Evolutionary conservation across 2,329 filamentous ascomycete genomes (phyloP).

Genomic region (Ophiostoma ulmi): DNA sequence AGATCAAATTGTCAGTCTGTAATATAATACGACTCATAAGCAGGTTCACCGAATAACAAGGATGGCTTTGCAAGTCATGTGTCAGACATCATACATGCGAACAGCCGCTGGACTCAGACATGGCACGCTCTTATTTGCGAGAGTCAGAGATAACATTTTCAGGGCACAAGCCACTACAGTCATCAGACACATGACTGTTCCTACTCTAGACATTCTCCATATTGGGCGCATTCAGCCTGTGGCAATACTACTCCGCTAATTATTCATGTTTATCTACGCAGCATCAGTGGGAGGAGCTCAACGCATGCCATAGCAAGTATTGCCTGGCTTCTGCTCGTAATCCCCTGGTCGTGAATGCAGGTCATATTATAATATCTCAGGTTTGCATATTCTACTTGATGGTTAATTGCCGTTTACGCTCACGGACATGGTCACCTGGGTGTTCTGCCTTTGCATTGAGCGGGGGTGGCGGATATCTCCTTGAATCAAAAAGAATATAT

Average conservation of each 20-base stretch:
- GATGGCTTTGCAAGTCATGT: neutral
- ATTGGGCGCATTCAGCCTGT: neutral
- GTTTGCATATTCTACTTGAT: neutral
- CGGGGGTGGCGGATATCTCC: constrained; percentile 15
- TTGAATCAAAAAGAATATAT: neutral
- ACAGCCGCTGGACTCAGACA: neutral
- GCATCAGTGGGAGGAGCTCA: neutral
- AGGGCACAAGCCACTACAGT: constrained; percentile 1
- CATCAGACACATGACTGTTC: constrained; percentile 5
- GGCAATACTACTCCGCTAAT: neutral
- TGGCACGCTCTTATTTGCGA: neutral
- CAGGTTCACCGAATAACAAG: neutral
- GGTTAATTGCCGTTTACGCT: neutral
- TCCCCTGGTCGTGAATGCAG: neutral
- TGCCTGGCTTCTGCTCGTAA: neutral
- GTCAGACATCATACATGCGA: neutral
- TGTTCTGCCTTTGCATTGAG: constrained; percentile 6
- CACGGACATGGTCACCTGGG: constrained; percentile 7
- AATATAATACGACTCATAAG: neutral
- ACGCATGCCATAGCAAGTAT: neutral
- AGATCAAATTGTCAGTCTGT: neutral
- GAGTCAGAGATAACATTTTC: neutral
- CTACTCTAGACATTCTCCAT: neutral
- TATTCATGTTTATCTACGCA: neutral
- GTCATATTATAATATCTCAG: neutral